Conservation (phyloP, 345 rosid genomes). For the Bruguiera sexangula region DNA sequence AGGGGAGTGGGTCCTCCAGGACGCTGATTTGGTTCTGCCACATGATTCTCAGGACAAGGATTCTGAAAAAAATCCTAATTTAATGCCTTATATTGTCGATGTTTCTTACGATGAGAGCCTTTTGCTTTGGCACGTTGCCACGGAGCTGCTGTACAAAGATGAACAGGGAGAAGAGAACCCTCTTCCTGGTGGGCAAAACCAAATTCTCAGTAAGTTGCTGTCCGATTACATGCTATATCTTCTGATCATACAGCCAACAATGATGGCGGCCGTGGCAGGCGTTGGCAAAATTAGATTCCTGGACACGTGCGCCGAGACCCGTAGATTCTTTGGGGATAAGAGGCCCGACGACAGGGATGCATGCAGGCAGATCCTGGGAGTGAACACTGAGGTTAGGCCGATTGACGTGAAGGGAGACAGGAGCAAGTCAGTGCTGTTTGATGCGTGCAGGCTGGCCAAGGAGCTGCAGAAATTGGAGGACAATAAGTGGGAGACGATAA, state of each 20-base stretch:
- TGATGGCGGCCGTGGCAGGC: conserved; percentile 52
- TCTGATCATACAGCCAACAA: conserved; percentile 41
- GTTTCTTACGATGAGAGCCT: conserved; percentile 19
- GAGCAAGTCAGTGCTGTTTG: conserved; percentile 62
- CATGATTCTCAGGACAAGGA: too few relatives aligned
- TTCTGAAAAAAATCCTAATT: background rate
- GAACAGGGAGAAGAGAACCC: background rate
- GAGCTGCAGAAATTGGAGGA: conserved; percentile 27
- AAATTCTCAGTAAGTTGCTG: conserved; percentile 40
- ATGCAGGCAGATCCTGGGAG: conserved; percentile 15
- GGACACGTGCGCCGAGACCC: conserved; percentile 48
- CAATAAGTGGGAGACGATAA: conserved; percentile 49
- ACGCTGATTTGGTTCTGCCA: background rate
- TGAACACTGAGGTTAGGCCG: conserved; percentile 37
- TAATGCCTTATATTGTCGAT: conserved; percentile 32
- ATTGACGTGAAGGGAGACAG: conserved; percentile 47
- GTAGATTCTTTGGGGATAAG: conserved; percentile 34
- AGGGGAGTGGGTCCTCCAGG: conserved; percentile 53
- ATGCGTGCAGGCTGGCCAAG: conserved; percentile 55
- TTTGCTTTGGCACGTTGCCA: conserved; percentile 56
- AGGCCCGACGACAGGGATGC: conserved; percentile 11
- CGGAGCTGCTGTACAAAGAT: conserved; percentile 42
- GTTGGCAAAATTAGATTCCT: conserved; percentile 45
- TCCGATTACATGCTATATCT: conserved; percentile 67
- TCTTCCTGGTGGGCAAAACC: background rate